Evolutionary conservation across 2,329 filamentous ascomycete genomes (phyloP).

Genomic region (Pseudogymnoascus sp.): DNA sequence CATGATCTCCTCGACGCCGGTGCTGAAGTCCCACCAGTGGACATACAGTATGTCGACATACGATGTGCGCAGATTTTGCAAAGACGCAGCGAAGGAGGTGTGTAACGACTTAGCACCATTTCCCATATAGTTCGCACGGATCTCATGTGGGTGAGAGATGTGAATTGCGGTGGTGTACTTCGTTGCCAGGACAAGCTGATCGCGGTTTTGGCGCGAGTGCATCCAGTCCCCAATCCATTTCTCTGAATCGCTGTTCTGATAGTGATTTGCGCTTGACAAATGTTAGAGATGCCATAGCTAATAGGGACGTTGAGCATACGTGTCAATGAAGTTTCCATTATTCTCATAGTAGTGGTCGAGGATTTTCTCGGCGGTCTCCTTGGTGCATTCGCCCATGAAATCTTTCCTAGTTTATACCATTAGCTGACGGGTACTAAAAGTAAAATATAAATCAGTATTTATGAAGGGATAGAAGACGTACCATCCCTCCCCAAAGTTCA

Average conservation of each 20-base stretch:
- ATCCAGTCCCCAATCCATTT: slow-evolving; percentile 65
- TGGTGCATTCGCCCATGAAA: slow-evolving; percentile 44
- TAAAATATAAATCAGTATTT: background rate
- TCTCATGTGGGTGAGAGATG: slow-evolving; percentile 33
- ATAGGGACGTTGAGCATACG: slow-evolving; percentile 26
- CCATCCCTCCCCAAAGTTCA: slow-evolving; percentile 56
- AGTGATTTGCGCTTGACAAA: slow-evolving; percentile 42
- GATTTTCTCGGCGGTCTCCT: slow-evolving; percentile 46
- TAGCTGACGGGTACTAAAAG: background rate
- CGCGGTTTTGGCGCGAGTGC: slow-evolving; percentile 52
- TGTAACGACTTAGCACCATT: slow-evolving; percentile 56
- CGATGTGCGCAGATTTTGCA: slow-evolving; percentile 54
- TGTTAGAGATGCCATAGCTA: slow-evolving; percentile 35
- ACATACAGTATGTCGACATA: slow-evolving; percentile 56
- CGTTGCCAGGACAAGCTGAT: slow-evolving; percentile 62
- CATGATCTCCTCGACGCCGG: slow-evolving; percentile 59
- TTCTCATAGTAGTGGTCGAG: slow-evolving; percentile 48
- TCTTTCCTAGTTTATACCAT: slow-evolving; percentile 18
- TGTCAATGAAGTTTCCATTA: slow-evolving; percentile 64
- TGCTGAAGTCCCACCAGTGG: slow-evolving; percentile 44
- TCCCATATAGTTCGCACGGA: slow-evolving; percentile 46
- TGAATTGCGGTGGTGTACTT: slow-evolving; percentile 57
- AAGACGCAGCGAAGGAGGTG: slow-evolving; percentile 45
- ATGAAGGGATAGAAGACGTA: slow-evolving; percentile 14
- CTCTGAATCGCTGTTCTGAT: slow-evolving; percentile 53